Evolutionary conservation across 768 basidiomycete genomes (phyloP), one percentile per base, ranked within the genome.

Genomic region (Rickenella mellea): DNA sequence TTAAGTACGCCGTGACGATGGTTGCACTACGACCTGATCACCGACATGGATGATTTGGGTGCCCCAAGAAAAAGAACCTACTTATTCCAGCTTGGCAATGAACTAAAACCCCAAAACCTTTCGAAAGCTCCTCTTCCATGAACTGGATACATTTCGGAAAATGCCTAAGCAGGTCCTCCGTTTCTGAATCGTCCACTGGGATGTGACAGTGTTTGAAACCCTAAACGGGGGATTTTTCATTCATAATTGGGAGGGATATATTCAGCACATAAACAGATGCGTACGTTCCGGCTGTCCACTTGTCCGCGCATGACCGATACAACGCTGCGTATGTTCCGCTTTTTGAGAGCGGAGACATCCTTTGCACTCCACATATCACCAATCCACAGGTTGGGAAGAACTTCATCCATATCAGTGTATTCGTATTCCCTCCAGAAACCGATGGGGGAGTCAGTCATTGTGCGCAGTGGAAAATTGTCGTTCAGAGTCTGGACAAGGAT

Each of bases 41-140:
- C 29, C 11, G 39, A 8, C 10, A 19, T 5, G 6, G 28, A 9
- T 17, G 35, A 21, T 20, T 15, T 12, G 14, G 26, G 28, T 10
- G 7, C 6, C n/a, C 24, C 28, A 42, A 15, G 3, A 36, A 48
- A 4, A n/a, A 14, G 17, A 19, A 73, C 84, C 57, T 61, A 88
- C 87, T 89, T 61, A 89, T 70, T 20, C 92, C 92, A 19, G 87
- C 89, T 44, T 87, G 82, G 55, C 92, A 94, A 60, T 96, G 92
- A 0, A 96, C 85, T 15, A 94, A 65, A 1, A 97, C 82, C 1
- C 83, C 82, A 24, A 80, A 65, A 0, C 74, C 78, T 52, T 83
- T 84, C 56, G 80, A 73, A 2, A 92, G 60, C 50, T 91, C 84
- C 10, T 73, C 70, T 48, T 85, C 71, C 33, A 96, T 91, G 64